phyloP scores from a whole-genome alignment of 345 rosid genomes.

The Melaleuca alternifolia region DNA sequence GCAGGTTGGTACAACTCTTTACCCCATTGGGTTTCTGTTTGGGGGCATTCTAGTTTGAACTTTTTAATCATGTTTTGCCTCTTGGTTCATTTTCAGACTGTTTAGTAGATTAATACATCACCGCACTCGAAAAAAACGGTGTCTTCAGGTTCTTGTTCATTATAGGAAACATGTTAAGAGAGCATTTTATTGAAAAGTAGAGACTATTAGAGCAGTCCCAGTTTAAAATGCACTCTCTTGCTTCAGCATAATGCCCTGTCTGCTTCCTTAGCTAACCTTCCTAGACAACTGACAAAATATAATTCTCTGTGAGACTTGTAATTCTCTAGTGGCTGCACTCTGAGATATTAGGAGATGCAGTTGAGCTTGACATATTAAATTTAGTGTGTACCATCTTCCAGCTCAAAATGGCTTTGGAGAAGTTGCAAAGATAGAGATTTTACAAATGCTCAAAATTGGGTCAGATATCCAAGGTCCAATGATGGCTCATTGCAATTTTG shows the following conservation, averaged over 20 bases:
- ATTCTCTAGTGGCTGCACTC: rapidly evolving
- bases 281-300: background rate
- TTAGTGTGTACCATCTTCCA: background rate
- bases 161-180: background rate
- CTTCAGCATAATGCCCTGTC: background rate
- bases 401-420: background rate
- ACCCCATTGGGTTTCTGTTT: background rate
- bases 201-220: background rate
- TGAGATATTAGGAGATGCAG: background rate
- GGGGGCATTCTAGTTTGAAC: background rate
- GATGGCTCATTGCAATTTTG: background rate
- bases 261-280: background rate
- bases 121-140: background rate
- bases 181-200: background rate
- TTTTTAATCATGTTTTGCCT: background rate
- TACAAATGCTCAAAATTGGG: background rate
- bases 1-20: constrained; percentile 35
- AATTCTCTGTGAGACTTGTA: rapidly evolving
- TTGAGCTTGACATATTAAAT: rapidly evolving
- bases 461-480: background rate
- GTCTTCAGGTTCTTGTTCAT: background rate
- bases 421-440: background rate
- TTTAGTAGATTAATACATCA: rapidly evolving
- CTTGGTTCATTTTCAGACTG: background rate
- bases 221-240: background rate